Evolutionary conservation across 2,329 filamentous ascomycete species (phyloP), one percentile per base, ranked within the genome.

Genomic region (Sarocladium kiliense): DNA sequence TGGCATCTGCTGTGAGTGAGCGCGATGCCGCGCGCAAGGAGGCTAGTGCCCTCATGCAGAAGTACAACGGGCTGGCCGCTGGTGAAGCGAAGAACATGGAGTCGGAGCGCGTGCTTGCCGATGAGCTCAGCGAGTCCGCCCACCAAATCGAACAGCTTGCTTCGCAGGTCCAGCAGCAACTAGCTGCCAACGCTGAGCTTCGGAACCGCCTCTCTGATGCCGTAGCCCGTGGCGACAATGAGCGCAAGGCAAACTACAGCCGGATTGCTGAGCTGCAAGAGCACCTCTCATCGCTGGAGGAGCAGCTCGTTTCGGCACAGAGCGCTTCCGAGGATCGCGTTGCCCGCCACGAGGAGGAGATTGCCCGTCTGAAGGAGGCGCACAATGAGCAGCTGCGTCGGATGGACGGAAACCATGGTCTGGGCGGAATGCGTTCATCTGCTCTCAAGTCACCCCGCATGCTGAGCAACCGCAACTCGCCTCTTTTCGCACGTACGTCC

Each of bases 291-390:
- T 73, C 76, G 16, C 83, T 97, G 53, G 94, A 97, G 68, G 92
- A 97, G 58, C 84, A 87, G 63, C 82, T 99, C 21, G 79, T 95
- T 54, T 74, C 83, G 19, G 91, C 93, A 1, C 93, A 97, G 69
- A 86, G 90, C 56, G 82, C 88, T 19, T 93, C 91, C 0, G 94
- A 99, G 68, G 91, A 93, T 50, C 86, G 86, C 37, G 84, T 97
- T 56, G 75, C 82, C 42, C 86, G 85, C 50, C 91, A 97, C 65
- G 94, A 97, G 68, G 90, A 94, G 36, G 91, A 97, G 70, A 81
- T 96, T 36, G 76, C 82, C 18, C 76, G 80, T 21, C 74, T 97
- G 55, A 86, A 87, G 61, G 90, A 95, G 55, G 88, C 84, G 57
- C 86, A 94, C 65, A 90, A 82, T 65, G 77, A 78, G 18, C 88